These are phyloP conservation scores for Wickerhamiella azyma DNA, from an alignment of 805 yeast species.

Conservation along the genomic window DNA sequence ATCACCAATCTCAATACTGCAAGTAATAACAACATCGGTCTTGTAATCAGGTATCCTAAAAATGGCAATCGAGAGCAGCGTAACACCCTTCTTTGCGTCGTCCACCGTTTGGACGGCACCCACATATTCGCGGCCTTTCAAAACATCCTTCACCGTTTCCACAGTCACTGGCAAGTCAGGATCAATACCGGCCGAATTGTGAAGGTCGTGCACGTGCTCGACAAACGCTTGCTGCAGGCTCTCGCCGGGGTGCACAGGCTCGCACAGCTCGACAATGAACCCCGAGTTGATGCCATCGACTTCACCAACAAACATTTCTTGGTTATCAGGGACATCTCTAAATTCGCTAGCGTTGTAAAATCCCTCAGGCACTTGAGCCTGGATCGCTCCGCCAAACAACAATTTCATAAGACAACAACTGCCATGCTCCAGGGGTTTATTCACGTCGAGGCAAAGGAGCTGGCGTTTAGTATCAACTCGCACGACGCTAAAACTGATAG, in stretches of 20 bases:
- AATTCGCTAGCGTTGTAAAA: slow-evolving; percentile 64
- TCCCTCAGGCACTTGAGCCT: slow-evolving; percentile 41
- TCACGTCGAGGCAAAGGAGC: slow-evolving; percentile 67
- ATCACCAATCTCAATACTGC: slow-evolving; percentile 5
- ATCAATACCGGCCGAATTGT: slow-evolving; percentile 13
- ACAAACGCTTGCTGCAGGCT: slow-evolving; percentile 14
- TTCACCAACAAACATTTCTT: slow-evolving; percentile 66
- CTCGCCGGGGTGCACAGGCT: slow-evolving; percentile 21
- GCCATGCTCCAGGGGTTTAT: slow-evolving; percentile 29
- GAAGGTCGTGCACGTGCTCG: slow-evolving; percentile 18
- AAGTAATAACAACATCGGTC: slow-evolving; percentile 19
- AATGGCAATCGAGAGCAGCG: slow-evolving; percentile 13
- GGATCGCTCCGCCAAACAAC: slow-evolving; percentile 79
- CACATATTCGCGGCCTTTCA: slow-evolving; percentile 11
- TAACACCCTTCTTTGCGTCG: slow-evolving; percentile 1
- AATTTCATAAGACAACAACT: slow-evolving; percentile 23
- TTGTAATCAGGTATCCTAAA: slow-evolving; percentile 14
- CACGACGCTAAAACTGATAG: slow-evolving; percentile 57
- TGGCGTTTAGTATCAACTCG: slow-evolving; percentile 59
- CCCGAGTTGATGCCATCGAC: slow-evolving; percentile 24
- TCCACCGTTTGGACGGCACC: slow-evolving; percentile 14
- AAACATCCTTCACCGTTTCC: slow-evolving; percentile 9
- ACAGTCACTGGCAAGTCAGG: neutral
- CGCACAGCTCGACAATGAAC: slow-evolving; percentile 30
- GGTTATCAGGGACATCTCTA: slow-evolving; percentile 83